Evolutionary conservation across 2,329 filamentous ascomycete genomes (phyloP), one percentile per base, ranked within the genome.

Genomic region (Fusarium verticillioides): DNA sequence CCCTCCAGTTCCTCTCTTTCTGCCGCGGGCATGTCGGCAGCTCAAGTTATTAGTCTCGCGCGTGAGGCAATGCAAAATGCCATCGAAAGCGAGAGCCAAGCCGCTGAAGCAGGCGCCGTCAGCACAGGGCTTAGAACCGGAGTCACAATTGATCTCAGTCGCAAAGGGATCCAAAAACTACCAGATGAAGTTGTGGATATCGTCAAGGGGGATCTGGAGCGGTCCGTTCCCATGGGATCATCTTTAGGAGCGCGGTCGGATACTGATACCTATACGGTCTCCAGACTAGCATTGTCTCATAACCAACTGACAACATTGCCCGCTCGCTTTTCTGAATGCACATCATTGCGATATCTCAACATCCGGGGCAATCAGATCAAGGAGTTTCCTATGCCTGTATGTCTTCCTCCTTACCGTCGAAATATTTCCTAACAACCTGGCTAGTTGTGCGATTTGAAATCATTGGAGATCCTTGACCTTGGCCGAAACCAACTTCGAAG

Each of bases 391-490:
- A 79, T 89, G 68, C 83, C 87, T 73, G 89, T 90, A 83, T 82
- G 40, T 44, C 30, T 50, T 59, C 47, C 76, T 59, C 70, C 21
- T 13, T 39, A 30, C 12, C 19, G 23, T 46, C 44, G 71, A 74
- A 54, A 19, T 60, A 75, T 28, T 30, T n/a, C 60, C 77, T 81
- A 66, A 80, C 68, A 56, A 19, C 30, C 60, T 50, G 28, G 42
- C 28, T 79, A 97, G 95, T 89, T 98, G 66, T 95, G 96, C 80
- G 91, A 95, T 81, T 87, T 98, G 70, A 92, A 90, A 59, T 93
- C 94, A 39, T 89, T 98, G 62, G 95, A 98, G 83, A 97, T 98
- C 66, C 89, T 98, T 69, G 96, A 98, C 83, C 88, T 98, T 61
- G 95, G 95, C 80, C 90, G 94, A 77, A 98, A 98, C 81, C 94